Base-by-base conservation (phyloP, 805 yeast species). In the Kurtzmaniella fragi region DNA sequence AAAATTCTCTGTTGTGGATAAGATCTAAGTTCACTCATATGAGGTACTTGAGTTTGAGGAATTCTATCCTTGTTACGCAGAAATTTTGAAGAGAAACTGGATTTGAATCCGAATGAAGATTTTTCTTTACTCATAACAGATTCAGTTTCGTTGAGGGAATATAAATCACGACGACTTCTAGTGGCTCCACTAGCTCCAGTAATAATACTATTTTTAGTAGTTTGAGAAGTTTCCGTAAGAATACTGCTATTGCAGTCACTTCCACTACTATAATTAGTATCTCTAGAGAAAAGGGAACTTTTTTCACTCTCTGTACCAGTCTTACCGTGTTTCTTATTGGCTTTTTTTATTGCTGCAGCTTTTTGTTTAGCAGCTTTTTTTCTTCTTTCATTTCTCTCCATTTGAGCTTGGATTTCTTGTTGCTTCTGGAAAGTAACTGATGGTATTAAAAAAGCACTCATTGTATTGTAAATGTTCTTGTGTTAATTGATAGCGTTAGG, bases 401-500 rank as follows among this genome's bases (percentile, higher is more conserved):
- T 44, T 25, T 45, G 43, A 26, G 42, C 43, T 37, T 48, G 47
- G 32, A 45, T 34, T 37, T 48, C 44, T 31, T 47, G 49, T 33
- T 48, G 51, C 11, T 43, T 42, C 41, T 48, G 53, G 36, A 40
- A 48, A 9, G 47, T 42, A 11, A 41, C 50, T 7, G 47, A 40
- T 15, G 53, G 53, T n/a, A 48, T 12, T 9, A 47, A 35, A 36
- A 35, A 48, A 35, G 41, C 44, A 39, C 42, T 48, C 51, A 48
- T 48, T 16, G 29, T 11, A 31, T 31, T 31, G 4, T 13, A 5
- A 12, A 28, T n/a, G 9, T n/a, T 28, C 5, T 10, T 5, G 11
- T 28, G 5, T 28, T 28, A 5, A 28, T 26, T 26, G 28, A 26
- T 28, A n/a, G 12, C 13, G n/a, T n/a, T n/a, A n/a, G n/a, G n/a